Conservation (phyloP, 164 flowering plant genomes). For the Tetrastigma voinierianum region DNA sequence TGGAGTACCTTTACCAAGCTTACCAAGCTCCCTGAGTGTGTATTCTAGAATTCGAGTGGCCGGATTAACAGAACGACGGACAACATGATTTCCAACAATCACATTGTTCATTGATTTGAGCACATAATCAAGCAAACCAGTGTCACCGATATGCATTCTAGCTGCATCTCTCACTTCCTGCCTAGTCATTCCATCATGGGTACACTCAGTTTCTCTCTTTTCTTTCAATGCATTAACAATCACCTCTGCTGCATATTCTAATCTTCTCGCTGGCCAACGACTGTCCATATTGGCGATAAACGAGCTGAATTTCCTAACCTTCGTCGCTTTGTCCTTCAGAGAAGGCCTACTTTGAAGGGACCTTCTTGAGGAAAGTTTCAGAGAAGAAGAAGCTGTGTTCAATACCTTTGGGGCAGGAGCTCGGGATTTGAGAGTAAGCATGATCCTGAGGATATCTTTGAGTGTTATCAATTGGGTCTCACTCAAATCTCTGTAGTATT, state of each 20-base stretch:
- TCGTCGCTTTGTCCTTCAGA: conserved; percentile 27
- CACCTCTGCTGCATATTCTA: conserved; percentile 40
- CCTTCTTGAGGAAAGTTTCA: conserved; percentile 8
- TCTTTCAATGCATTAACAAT: conserved; percentile 43
- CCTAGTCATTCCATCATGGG: conserved; percentile 60
- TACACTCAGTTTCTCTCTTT: conserved; percentile 16
- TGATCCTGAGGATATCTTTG: conserved; percentile 57
- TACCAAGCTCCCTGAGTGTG: conserved; percentile 40
- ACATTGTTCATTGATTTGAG: conserved; percentile 78
- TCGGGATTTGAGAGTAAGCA: conserved; percentile 54
- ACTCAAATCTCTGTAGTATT: conserved; percentile 49
- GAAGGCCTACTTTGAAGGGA: conserved; percentile 9
- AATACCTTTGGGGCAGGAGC: conserved; percentile 17
- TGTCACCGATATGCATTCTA: conserved; percentile 74
- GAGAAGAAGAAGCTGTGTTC: not conserved
- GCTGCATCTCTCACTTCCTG: conserved; percentile 92
- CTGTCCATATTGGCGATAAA: conserved; percentile 38
- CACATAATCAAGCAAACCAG: conserved; percentile 83
- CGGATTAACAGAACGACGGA: conserved; percentile 57
- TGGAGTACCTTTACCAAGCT: conserved; percentile 9
- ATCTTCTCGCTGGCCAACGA: conserved; percentile 42
- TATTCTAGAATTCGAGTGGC: conserved; percentile 57
- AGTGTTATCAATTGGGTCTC: conserved; percentile 51
- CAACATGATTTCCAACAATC: conserved; percentile 52
- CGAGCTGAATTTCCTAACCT: conserved; percentile 28